Base-by-base conservation (phyloP, 73 alveolate species). In the Paramecium primaurelia region DNA sequence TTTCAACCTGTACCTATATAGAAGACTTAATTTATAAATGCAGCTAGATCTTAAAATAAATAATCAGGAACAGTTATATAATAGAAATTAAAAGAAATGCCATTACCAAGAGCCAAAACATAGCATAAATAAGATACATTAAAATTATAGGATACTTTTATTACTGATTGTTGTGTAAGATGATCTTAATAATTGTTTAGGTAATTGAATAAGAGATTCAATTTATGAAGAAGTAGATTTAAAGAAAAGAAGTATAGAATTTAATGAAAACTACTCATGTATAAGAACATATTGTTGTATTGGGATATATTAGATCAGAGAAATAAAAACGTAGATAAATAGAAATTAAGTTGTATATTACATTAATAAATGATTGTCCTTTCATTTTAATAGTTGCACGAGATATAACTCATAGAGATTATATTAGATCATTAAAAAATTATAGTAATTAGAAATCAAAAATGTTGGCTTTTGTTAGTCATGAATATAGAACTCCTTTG, bases 401-500 rank as follows among this genome's bases (percentile, higher is more conserved):
- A 80, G 91, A 80, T 16, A 80, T 80, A 40, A 80, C 77, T 0
- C 91, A 80, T 49, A 47, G 49, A 32, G 58, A 80, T 80, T 36
- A 80, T 6, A 80, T 80, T 9, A 37, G 75, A n/a, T 8, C 71
- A 6, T 47, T 80, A 26, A 64, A 80, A 34, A 45, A 36, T 30
- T 30, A 30, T 7, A 75, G 47, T 22, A 22, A 30, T 20, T 12
- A 80, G 44, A 80, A 80, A 80, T 80, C 91, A 0, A 20, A 44
- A 14, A 45, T 80, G 91, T 36, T 80, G 34, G 44, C 47, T 22
- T 26, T 38, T 20, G 91, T 80, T 0, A 64, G 92, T 30, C 94
- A 89, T 71, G 94, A 89, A 71, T 71, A 71, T 20, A 89, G 84
- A 44, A 89, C 94, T 32, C 94, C 94, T 6, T 47, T 89, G 30